Conservation (phyloP, 2,329 filamentous ascomycete genomes). For the Scedosporium aurantiacum region DNA sequence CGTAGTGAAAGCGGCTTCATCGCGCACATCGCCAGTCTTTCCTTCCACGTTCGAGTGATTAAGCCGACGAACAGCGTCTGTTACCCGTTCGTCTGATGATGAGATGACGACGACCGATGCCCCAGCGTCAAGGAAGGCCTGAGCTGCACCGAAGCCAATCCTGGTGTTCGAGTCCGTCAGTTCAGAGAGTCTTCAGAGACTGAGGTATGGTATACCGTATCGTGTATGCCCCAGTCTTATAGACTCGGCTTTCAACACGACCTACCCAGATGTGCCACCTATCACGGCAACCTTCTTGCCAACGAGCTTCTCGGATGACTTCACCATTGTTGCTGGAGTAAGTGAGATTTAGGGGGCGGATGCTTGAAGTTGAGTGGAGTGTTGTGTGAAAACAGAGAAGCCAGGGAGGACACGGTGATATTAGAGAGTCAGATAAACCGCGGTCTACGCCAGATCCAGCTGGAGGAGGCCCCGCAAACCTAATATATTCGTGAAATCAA, state of each 20-base stretch:
- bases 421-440: not conserved
- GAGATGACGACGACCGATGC: slow-evolving; percentile 23
- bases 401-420: not conserved
- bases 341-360: not conserved
- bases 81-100: slow-evolving; percentile 19
- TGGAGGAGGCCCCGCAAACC: not conserved
- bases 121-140: slow-evolving; percentile 23
- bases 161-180: slow-evolving; percentile 10
- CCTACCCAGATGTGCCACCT: slow-evolving; percentile 24
- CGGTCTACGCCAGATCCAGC: not conserved
- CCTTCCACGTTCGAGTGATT: slow-evolving; percentile 15
- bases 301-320: slow-evolving; percentile 18
- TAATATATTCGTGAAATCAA: not conserved
- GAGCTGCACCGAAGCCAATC: slow-evolving; percentile 28
- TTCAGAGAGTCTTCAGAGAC: not conserved
- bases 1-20: slow-evolving; percentile 21
- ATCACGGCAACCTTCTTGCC: slow-evolving; percentile 24
- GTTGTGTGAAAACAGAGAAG: not conserved
- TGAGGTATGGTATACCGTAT: no score
- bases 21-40: slow-evolving; percentile 21
- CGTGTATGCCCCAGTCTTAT: no score
- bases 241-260: not conserved
- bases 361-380: not conserved
- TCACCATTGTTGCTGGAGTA: not conserved
- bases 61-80: slow-evolving; percentile 20